phyloP scores from a whole-genome alignment of 1,284 basidiomycete genomes.

The Pisolithus thermaeus region DNA sequence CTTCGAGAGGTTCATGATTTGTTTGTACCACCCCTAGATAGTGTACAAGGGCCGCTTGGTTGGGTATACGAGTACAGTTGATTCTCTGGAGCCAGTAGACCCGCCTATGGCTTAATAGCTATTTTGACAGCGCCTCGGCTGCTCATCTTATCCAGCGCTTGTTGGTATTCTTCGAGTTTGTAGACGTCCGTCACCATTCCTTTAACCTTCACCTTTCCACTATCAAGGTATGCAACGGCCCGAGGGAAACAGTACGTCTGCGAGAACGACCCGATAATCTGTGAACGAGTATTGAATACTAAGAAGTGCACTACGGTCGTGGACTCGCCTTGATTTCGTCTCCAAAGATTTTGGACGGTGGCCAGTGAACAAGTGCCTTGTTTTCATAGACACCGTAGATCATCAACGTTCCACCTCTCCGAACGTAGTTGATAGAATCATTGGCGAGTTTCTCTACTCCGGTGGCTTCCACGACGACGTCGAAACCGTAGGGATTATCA shows the following conservation, averaged over 20 bases:
- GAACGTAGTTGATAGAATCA: slow-evolving; percentile 78
- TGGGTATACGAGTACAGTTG: neutral
- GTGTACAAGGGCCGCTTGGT: neutral
- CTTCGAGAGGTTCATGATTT: no score
- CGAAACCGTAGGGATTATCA: slow-evolving; percentile 81
- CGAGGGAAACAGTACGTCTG: slow-evolving; percentile 85
- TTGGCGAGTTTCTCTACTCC: slow-evolving; percentile 78
- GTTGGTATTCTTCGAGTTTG: slow-evolving; percentile 72
- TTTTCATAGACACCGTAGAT: slow-evolving; percentile 74
- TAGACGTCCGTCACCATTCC: slow-evolving; percentile 79
- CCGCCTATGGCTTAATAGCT: slow-evolving; percentile 45
- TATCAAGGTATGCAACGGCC: slow-evolving; percentile 82
- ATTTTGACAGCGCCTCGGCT: slow-evolving; percentile 67
- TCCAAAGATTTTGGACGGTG: slow-evolving; percentile 78
- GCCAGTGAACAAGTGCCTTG: slow-evolving; percentile 74
- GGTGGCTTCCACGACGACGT: slow-evolving; percentile 84
- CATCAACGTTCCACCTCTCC: slow-evolving; percentile 71
- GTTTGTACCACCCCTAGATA: no score
- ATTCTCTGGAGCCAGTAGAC: no score
- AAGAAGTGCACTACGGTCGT: neutral
- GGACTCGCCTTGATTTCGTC: slow-evolving; percentile 72
- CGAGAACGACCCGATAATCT: slow-evolving; percentile 85
- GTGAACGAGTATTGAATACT: slow-evolving; percentile 4
- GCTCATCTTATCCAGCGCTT: slow-evolving; percentile 81
- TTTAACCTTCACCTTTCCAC: slow-evolving; percentile 74